Base-by-base conservation (phyloP, 2,329 filamentous ascomycete species). In the Talaromyces verruculosus region DNA sequence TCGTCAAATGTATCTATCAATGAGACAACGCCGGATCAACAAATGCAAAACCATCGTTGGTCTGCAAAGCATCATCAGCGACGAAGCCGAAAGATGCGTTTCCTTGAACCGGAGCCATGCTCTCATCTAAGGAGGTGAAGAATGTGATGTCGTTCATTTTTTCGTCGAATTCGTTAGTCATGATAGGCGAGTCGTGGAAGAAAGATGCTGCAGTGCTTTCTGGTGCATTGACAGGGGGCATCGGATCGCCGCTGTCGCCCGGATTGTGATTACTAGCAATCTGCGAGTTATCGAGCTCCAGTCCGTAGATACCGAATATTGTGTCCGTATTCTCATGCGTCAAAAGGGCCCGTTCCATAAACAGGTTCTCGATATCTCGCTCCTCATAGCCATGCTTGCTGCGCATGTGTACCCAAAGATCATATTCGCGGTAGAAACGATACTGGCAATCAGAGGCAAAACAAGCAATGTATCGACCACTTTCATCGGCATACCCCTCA, bases 381-480 rank as follows among this genome's bases (percentile, higher is more conserved):
- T 79, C 77, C 2, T 72, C 70, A 59, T 72, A 75, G 13, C 69
- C 69, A 53, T 83, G 81, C 39, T 79, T 79, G 63, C 79, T 77
- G 65, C 77, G 81, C 77, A 87, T 79, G 71, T 89, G 87, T 6
- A 83, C 75, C 69, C 84, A 82, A 3, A 88, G 78, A 71, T 89
- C 85, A 68, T 85, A 84, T 43, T 86, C 83, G 55, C 84, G 81
- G 65, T 81, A 80, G 77, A 89, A 89, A 53, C 82, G 81, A 69
- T 82, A 78, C n/a, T 76, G 74, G 71, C 87, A 89, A 5, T 73
- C 74, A 2, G 76, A 70, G 22, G 83, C 72, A 5, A 85, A 73
- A 72, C 87, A 89, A 1, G 79, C 65, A 33, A 88, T 84, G 17
- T 79, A 79, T 47, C 79, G 81, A 57, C 76, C 81, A 51, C 76